phyloP scores from a whole-genome alignment of 306 rosid genomes.

The Vigna angularis region DNA sequence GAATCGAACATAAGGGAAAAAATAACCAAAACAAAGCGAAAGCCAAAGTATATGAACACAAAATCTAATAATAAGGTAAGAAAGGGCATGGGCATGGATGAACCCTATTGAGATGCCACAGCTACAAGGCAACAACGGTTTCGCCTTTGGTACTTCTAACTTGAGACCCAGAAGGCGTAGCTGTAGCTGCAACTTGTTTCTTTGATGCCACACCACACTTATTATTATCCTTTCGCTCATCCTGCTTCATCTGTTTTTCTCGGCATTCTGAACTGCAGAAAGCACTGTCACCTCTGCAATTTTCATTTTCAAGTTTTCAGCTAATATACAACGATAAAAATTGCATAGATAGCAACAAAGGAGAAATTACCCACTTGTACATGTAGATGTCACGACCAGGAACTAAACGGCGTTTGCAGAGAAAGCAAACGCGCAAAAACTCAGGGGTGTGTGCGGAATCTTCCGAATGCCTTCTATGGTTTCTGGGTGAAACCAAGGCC shows the following conservation, averaged over 20 bases:
- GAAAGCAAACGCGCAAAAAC: slow-evolving; percentile 76
- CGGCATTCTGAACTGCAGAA: slow-evolving; percentile 96
- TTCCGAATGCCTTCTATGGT: slow-evolving; percentile 47
- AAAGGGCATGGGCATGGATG: not conserved
- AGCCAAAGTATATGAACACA: slow-evolving; percentile 28
- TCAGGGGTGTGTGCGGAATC: slow-evolving; percentile 57
- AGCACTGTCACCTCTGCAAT: slow-evolving; percentile 80
- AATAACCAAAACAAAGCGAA: not conserved
- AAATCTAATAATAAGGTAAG: not conserved
- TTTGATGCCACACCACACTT: slow-evolving; percentile 65
- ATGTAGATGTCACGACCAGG: slow-evolving; percentile 91
- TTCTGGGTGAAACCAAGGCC: slow-evolving; percentile 54
- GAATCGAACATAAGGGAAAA: not conserved
- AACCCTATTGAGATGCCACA: slow-evolving; percentile 1
- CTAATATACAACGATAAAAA: not conserved
- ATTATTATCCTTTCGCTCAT: slow-evolving; percentile 69
- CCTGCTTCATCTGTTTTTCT: slow-evolving; percentile 81
- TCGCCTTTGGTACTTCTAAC: slow-evolving; percentile 57
- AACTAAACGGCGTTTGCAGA: slow-evolving; percentile 75
- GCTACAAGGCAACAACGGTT: slow-evolving; percentile 64
- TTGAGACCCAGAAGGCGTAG: slow-evolving; percentile 48
- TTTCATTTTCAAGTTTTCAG: not conserved
- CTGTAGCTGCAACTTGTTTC: slow-evolving; percentile 45
- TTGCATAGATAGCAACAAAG: not conserved
- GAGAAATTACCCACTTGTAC: slow-evolving; percentile 62